Base-by-base conservation (phyloP, 75 land plant species). In the Picea sitchensis region DNA sequence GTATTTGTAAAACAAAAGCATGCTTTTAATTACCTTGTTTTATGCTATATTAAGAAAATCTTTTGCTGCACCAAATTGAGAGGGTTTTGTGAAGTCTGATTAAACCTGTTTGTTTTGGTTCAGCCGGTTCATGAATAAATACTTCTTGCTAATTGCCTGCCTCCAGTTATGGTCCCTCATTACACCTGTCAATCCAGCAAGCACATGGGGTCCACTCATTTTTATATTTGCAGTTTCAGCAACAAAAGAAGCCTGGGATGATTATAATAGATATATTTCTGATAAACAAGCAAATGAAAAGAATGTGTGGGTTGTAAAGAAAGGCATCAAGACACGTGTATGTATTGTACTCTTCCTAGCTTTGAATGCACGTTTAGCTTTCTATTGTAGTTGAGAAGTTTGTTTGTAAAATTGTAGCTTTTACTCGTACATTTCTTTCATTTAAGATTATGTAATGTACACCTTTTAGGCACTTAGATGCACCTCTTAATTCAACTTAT, bases 101-200 rank as follows among this genome's bases (percentile, higher is more conserved):
- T 23, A 80, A 13, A 59, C 71, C 34, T 76, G 57, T 81, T 18
- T 84, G 65, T n/a, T 67, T 59, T 71, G 73, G 30, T 83, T 59
- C 97, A 96, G 99, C 74, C 98, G 99, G 69, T 96, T 94, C 80
- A 96, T 96, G 99, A 96, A 96, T 81, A 96, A 96, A 83, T 96
- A 96, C 76, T 96, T 96, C 77, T 79, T 96, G 82, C 84, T 96
- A 75, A 96, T 96, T 82, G 98, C 98, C 6, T 88, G 91, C 81
- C 95, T 96, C 54, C 99, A 96, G 82, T 87, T 96, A 20, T 96
- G 99, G 99, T 82, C 99, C 31, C 94, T 94, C 14, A 96, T 96
- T 60, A 96, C 99, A 60, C 99, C 99, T 61, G 99, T 96, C 68
- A 96, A 91, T 84, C 99, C 99, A 71, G 98, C 93, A 65, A 96